Conservation (phyloP, 371 early-diverging fungal species). For the Syncephalastrum sp. region DNA sequence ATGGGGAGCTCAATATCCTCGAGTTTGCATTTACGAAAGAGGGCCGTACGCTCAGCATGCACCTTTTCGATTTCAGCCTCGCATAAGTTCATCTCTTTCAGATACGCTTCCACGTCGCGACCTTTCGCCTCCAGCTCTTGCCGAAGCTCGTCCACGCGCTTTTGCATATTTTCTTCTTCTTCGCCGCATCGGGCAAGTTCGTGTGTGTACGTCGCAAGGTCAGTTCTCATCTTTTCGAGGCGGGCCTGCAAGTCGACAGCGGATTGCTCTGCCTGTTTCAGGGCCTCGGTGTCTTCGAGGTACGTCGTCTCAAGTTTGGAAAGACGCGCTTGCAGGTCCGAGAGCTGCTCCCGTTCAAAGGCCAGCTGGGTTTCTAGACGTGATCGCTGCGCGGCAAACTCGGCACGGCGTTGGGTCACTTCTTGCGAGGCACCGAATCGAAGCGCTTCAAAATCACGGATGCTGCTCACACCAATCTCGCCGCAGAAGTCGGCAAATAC, state of each 20-base stretch:
- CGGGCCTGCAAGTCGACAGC: constrained; percentile 39
- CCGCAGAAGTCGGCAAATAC: constrained; percentile 82
- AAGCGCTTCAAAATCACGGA: constrained; percentile 74
- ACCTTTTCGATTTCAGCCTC: constrained; percentile 77
- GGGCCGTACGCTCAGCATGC: constrained; percentile 71
- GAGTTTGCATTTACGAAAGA: constrained; percentile 86
- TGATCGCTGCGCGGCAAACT: constrained; percentile 74
- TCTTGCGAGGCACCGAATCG: constrained; percentile 72
- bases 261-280: constrained; percentile 36
- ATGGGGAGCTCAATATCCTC: constrained; percentile 90
- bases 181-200: constrained; percentile 46
- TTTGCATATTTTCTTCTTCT: constrained; percentile 50
- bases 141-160: constrained; percentile 58
- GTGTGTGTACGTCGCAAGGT: constrained; percentile 19
- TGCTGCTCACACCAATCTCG: constrained; percentile 64
- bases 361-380: constrained; percentile 72
- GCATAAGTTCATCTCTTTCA: constrained; percentile 62
- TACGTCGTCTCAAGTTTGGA: constrained; percentile 43
- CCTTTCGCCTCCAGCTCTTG: constrained; percentile 58
- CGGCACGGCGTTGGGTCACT: constrained; percentile 66
- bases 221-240: constrained; percentile 33
- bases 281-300: constrained; percentile 24
- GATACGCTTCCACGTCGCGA: constrained; percentile 65
- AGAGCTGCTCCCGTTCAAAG: constrained; percentile 76
- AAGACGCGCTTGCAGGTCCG: constrained; percentile 65